These are phyloP conservation scores for Colletotrichum sp. DNA, from an alignment of 2,329 filamentous ascomycete genomes.

Conservation along the genomic window DNA sequence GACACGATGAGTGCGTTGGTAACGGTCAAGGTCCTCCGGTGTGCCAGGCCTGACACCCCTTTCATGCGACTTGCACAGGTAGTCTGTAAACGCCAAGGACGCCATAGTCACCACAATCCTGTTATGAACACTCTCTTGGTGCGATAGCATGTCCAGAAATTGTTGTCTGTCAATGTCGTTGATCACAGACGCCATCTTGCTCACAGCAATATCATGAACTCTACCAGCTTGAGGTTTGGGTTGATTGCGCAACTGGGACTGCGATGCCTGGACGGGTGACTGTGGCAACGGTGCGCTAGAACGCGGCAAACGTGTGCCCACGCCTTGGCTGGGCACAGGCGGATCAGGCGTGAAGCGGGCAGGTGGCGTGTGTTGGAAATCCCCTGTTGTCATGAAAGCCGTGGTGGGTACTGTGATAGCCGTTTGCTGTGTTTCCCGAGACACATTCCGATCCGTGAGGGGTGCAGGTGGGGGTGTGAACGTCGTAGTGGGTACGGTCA, in stretches of 20 bases:
- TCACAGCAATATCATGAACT: background rate
- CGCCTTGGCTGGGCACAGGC: background rate
- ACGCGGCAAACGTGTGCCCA: background rate
- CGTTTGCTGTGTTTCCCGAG: too few species aligned
- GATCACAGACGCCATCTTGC: background rate
- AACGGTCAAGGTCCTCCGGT: background rate
- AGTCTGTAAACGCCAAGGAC: background rate
- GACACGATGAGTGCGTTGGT: background rate
- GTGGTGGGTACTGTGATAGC: too few species aligned
- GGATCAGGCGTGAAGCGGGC: background rate
- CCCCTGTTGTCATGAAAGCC: background rate
- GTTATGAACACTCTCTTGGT: background rate
- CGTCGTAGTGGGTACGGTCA: too few species aligned
- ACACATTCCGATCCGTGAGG: too few species aligned
- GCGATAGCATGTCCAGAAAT: background rate
- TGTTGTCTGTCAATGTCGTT: background rate
- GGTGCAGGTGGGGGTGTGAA: too few species aligned
- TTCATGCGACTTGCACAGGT: background rate
- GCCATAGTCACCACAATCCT: background rate
- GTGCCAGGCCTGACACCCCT: background rate
- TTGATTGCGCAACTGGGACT: background rate
- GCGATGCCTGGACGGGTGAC: background rate
- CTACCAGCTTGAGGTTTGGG: background rate
- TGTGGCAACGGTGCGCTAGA: background rate
- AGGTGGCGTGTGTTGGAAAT: background rate